Conservation (phyloP, 345 rosid genomes). For the Anastatica hierochuntica region DNA sequence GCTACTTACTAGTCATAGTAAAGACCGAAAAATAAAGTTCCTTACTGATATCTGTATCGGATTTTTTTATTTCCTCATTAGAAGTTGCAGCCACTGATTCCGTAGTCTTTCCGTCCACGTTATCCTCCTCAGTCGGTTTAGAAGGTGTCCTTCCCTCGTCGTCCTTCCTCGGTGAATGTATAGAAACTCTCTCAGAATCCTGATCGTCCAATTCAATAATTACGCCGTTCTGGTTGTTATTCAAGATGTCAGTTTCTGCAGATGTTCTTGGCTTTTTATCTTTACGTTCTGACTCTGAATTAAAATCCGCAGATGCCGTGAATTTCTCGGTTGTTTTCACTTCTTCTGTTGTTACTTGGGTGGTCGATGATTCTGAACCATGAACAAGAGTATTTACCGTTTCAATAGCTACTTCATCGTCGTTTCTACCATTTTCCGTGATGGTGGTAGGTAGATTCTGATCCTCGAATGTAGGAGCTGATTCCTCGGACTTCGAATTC, state of each 20-base stretch:
- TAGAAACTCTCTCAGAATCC: conserved; percentile 12
- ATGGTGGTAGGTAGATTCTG: conserved; percentile 16
- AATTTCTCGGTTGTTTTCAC: conserved; percentile 17
- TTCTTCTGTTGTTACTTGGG: conserved; percentile 8
- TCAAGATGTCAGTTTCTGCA: conserved; percentile 26
- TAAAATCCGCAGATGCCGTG: conserved; percentile 22
- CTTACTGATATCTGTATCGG: conserved; percentile 32
- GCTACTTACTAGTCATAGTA: conserved; percentile 15
- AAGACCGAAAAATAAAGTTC: conserved; percentile 9
- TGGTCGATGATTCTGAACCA: conserved; percentile 5
- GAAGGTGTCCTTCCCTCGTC: conserved; percentile 27
- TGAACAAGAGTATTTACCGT: conserved; percentile 7
- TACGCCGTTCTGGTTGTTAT: conserved; percentile 24
- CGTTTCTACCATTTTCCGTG: conserved; percentile 25
- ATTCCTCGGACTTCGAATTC: conserved; percentile 22
- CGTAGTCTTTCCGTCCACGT: conserved; percentile 22
- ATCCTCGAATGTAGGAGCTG: conserved; percentile 22
- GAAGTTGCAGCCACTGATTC: conserved; percentile 29
- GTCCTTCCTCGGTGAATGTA: conserved; percentile 22
- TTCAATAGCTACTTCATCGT: conserved; percentile 22
- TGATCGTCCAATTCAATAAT: conserved; percentile 27
- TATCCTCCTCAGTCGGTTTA: conserved; percentile 17
- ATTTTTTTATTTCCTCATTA: conserved; percentile 15
- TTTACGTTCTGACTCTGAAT: conserved; percentile 17
- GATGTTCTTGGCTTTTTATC: conserved; percentile 31